These are phyloP conservation scores for Corinectria fuckeliana DNA, from an alignment of 2,329 filamentous ascomycete genomes.

Conservation along the genomic window DNA sequence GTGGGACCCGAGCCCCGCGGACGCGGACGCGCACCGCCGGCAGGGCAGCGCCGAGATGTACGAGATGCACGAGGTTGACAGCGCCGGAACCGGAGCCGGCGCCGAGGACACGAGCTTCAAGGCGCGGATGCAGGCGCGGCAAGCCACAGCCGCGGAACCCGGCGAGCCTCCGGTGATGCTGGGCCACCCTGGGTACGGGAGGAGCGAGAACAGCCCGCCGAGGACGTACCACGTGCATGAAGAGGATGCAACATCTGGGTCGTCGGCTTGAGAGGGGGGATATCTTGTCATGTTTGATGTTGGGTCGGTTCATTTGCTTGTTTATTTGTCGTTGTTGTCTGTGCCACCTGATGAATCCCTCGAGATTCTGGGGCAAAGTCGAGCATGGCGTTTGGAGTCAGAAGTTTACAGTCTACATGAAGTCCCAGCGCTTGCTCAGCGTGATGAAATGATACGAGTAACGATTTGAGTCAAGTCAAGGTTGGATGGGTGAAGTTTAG, in stretches of 20 bases:
- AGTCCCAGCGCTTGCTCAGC: too few relatives aligned
- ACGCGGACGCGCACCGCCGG: neutral
- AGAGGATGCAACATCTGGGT: neutral
- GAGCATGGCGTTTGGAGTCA: neutral
- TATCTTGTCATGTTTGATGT: too few relatives aligned
- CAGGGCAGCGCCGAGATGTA: conserved; percentile 2
- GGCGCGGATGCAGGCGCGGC: neutral
- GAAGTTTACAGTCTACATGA: neutral
- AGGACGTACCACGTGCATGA: neutral
- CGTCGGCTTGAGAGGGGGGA: neutral
- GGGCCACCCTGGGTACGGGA: neutral
- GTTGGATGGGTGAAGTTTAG: too few relatives aligned
- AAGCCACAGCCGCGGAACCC: too few relatives aligned
- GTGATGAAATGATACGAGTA: neutral
- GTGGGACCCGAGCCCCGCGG: conserved; percentile 1
- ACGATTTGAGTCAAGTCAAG: too few relatives aligned
- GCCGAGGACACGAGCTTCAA: conserved; percentile 4
- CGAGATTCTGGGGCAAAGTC: neutral
- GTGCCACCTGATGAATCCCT: neutral
- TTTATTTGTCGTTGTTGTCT: neutral
- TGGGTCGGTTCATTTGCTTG: too few relatives aligned
- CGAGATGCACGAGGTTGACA: conserved; percentile 6
- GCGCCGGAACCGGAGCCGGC: neutral
- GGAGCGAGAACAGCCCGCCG: conserved; percentile 3
- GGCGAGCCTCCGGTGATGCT: conserved; percentile 2